These are phyloP conservation scores for Lactifluus pinguis DNA, from an alignment of 768 basidiomycete genomes.

Conservation along the genomic window DNA sequence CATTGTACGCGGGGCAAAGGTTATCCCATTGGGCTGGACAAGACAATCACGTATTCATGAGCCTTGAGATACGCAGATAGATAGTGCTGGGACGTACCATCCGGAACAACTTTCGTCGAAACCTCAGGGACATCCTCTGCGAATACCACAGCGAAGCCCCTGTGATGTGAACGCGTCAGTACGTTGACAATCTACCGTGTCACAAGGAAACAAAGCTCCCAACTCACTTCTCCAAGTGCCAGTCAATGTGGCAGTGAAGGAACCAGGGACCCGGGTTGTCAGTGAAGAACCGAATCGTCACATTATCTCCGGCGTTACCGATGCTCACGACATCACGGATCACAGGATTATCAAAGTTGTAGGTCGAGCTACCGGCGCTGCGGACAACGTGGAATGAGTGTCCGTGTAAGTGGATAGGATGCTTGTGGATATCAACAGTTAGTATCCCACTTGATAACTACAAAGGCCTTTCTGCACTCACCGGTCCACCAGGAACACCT, in stretches of 20 bases:
- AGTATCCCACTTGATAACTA: not conserved
- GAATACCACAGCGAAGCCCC: constrained; percentile 4
- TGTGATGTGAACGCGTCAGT: not conserved
- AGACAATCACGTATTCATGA: not conserved
- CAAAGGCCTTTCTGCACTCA: not conserved
- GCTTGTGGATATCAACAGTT: not conserved
- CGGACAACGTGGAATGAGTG: constrained; percentile 15
- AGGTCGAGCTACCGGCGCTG: constrained; percentile 6
- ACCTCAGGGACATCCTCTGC: constrained; percentile 5
- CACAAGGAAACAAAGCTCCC: too few species aligned
- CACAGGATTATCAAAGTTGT: constrained; percentile 30
- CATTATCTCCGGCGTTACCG: constrained; percentile 5
- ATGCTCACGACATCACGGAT: constrained; percentile 35
- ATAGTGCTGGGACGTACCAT: not conserved
- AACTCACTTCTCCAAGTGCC: constrained; percentile 19
- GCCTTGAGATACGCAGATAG: not conserved
- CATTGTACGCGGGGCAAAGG: constrained; percentile 2
- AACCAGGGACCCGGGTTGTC: constrained; percentile 9
- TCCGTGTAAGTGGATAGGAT: constrained; percentile 1
- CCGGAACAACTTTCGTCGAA: not conserved
- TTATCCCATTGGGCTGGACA: not conserved
- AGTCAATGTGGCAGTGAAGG: constrained; percentile 26
- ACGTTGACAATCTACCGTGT: too few species aligned
- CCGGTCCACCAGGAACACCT: not conserved
- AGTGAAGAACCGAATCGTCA: constrained; percentile 22